These are phyloP conservation scores for Fonsecaea erecta DNA, from an alignment of 2,329 filamentous ascomycete species.

Conservation along the genomic window DNA sequence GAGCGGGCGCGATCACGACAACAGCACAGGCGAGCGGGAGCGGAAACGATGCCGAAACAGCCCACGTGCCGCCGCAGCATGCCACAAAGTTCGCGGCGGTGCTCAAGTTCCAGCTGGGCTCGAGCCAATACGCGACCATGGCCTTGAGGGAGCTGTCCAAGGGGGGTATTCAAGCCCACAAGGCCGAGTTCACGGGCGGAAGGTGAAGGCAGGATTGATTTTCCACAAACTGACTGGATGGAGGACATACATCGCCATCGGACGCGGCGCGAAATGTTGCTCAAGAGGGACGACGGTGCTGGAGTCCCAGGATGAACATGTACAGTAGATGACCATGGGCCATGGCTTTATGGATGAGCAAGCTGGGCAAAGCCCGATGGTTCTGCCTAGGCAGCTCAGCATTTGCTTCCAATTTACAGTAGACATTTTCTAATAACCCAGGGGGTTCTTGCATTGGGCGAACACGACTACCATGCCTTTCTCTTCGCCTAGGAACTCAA, in stretches of 20 bases:
- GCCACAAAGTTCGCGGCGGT: constrained; percentile 38
- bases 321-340: not conserved
- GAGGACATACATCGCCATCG: no score
- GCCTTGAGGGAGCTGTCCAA: constrained; percentile 79
- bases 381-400: not conserved
- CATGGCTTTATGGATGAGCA: not conserved
- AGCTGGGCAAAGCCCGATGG: not conserved
- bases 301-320: not conserved
- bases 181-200: constrained; percentile 64
- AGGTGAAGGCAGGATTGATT: constrained; percentile 40
- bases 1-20: not conserved
- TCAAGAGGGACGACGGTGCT: not conserved
- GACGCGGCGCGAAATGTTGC: no score
- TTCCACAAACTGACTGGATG: no score
- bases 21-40: not conserved
- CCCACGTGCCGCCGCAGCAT: not conserved
- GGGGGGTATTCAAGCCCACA: constrained; percentile 65
- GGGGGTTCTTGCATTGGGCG: not conserved
- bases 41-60: not conserved
- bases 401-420: not conserved
- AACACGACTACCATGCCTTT: not conserved
- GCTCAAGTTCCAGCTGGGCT: constrained; percentile 74
- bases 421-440: not conserved
- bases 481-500: not conserved
- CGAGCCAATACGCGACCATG: constrained; percentile 85